phyloP scores from a whole-genome alignment of 169 alveolate genomes.

The Miamiensis avidus region DNA sequence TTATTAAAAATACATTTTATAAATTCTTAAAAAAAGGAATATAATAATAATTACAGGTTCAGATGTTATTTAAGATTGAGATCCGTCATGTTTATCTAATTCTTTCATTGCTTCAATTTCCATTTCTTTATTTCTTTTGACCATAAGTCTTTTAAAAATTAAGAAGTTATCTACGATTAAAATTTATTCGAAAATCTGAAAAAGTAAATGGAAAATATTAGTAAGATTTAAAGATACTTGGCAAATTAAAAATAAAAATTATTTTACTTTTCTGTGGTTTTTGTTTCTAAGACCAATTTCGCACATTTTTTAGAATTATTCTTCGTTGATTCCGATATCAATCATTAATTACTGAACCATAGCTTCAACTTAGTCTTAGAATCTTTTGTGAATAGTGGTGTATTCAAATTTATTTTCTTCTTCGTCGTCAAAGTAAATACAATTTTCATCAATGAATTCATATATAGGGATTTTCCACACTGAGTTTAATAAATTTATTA shows the following conservation, averaged over 20 bases:
- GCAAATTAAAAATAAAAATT: too few relatives aligned
- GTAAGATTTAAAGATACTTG: too few relatives aligned
- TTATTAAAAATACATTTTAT: not conserved
- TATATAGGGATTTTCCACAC: conserved; percentile 62
- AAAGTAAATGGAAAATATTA: not conserved
- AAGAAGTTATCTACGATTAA: conserved; percentile 61
- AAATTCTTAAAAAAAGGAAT: not conserved
- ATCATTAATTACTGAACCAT: conserved; percentile 35
- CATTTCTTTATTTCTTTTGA: conserved; percentile 59
- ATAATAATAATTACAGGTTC: not conserved
- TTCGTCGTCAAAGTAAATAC: conserved; percentile 66
- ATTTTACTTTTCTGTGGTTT: conserved; percentile 35
- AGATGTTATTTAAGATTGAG: conserved; percentile 9
- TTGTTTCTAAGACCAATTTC: conserved; percentile 37
- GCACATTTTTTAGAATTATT: conserved; percentile 45
- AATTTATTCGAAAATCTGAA: conserved; percentile 40
- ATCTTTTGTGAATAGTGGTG: conserved; percentile 49
- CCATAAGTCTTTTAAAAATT: conserved; percentile 65
- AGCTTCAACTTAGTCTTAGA: conserved; percentile 47
- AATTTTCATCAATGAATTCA: conserved; percentile 60
- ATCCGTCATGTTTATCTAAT: conserved; percentile 25
- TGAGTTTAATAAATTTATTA: conserved; percentile 12
- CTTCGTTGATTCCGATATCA: conserved; percentile 51
- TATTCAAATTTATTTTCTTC: conserved; percentile 65
- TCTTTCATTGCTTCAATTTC: conserved; percentile 62